phyloP scores from a whole-genome alignment of 441 rosid genomes.

The Adansonia gregorii region DNA sequence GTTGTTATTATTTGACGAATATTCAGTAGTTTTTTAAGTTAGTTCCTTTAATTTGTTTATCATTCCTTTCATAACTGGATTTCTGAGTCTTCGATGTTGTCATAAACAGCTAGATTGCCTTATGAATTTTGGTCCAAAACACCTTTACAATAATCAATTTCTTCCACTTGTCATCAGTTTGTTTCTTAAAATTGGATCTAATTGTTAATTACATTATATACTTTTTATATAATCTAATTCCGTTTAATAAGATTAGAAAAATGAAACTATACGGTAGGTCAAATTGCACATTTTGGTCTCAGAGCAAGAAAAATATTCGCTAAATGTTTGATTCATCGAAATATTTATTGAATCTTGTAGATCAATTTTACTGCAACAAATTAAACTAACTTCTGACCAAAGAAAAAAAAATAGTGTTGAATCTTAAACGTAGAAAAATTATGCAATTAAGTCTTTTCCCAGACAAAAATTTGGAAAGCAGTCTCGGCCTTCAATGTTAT shows the following conservation, averaged over 20 bases:
- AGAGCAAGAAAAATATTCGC: neutral
- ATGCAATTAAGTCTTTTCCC: neutral
- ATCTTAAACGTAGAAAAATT: neutral
- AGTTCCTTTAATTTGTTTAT: neutral
- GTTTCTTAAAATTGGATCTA: neutral
- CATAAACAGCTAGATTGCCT: neutral
- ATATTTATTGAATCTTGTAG: neutral
- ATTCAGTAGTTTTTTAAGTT: neutral
- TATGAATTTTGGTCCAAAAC: neutral
- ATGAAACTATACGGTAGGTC: neutral
- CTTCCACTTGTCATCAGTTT: neutral
- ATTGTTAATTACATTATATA: neutral
- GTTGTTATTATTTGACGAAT: neutral
- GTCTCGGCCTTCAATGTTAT: neutral
- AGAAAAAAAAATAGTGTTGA: neutral
- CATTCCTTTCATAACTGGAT: neutral
- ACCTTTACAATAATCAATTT: no score
- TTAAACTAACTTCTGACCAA: neutral
- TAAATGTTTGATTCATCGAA: neutral
- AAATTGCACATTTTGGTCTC: neutral
- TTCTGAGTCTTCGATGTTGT: neutral
- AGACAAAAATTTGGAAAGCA: neutral
- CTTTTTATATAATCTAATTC: neutral
- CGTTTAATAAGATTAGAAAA: neutral
- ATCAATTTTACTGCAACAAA: neutral